Evolutionary conservation across 2,329 filamentous ascomycete species (phyloP).

Genomic region (Ceratocystis cubensis): DNA sequence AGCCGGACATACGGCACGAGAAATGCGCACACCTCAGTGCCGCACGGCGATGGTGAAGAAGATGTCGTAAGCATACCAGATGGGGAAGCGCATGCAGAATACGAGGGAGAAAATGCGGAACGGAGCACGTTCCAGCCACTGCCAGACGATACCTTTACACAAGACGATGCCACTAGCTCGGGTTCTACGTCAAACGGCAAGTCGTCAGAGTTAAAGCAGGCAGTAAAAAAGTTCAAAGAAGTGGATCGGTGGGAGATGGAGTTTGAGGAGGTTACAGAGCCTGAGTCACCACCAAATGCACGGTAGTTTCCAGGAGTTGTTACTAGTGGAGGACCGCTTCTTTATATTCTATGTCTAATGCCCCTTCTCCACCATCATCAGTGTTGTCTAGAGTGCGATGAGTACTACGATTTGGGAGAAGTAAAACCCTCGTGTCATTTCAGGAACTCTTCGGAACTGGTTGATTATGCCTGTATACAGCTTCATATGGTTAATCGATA

Average conservation of each 20-base stretch:
- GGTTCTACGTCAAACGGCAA: slow-evolving; percentile 30
- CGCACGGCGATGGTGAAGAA: background rate
- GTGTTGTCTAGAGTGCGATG: slow-evolving; percentile 2
- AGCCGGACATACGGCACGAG: slow-evolving; percentile 21
- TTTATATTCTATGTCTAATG: no score
- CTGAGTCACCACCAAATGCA: slow-evolving; percentile 37
- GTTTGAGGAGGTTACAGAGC: slow-evolving; percentile 50
- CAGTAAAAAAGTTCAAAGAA: slow-evolving; percentile 52
- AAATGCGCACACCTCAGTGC: slow-evolving; percentile 21
- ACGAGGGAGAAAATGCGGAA: slow-evolving; percentile 27
- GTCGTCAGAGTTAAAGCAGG: slow-evolving; percentile 44
- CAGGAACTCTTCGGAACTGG: background rate
- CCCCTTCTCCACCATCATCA: no score
- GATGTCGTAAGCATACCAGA: slow-evolving; percentile 22
- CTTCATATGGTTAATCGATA: background rate
- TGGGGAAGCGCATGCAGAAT: slow-evolving; percentile 21
- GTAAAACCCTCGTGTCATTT: slow-evolving; percentile 8
- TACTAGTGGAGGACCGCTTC: slow-evolving; percentile 10
- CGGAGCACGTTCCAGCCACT: slow-evolving; percentile 33
- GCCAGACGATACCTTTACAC: slow-evolving; percentile 35
- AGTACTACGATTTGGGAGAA: background rate
- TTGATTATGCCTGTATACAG: background rate
- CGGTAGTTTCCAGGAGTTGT: slow-evolving; percentile 29
- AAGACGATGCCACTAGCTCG: slow-evolving; percentile 22
- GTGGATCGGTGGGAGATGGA: slow-evolving; percentile 57